Base-by-base conservation (phyloP, 2,329 filamentous ascomycete species). In the Aspergillus floridensis region DNA sequence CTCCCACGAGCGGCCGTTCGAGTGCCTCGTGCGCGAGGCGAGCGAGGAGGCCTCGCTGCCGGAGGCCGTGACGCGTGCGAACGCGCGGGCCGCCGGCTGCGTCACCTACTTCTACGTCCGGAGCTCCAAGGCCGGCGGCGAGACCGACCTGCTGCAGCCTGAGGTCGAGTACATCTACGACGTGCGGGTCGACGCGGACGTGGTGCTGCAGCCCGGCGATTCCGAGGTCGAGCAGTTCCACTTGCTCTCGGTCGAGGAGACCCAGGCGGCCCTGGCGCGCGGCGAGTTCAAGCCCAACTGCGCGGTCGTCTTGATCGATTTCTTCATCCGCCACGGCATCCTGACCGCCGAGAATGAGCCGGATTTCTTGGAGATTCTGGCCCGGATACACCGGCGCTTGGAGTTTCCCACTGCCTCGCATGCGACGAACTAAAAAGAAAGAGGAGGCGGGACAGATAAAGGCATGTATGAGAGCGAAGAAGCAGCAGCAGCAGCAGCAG, bases 281-380 rank as follows among this genome's bases (percentile, higher is more conserved):
- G 91, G 90, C 14, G 84, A 88, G 67, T 99, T 93, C 80, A 99
- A 99, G 80, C 90, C 93, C 2, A 98, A 98, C 74, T 97, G 93
- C 75, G 89, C 90, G 14, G 74, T 95, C 59, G 85, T 96, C 51
- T 78, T 95, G 72, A 77, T 97, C 49, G 92, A 98, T 74, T 99
- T 98, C 78, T 90, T 99, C 72, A 82, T 96, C 66, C 84, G 93
- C 56, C 91, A 92, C 75, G 90, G 91, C 0, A 85, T 96, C 62
- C 72, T 97, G 70, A 96, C 88, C 8, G 76, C 80, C 48, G 90
- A 90, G 67, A 91, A 92, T 71, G 93, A 98, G 78, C 83, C 84
- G 53, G 80, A 93, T 69, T 92, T 89, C 71, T 81, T 89, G 63
- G 88, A 92, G 76, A 92, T 98, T 68, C 80, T 86, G 62, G 81